A percentile compares a stretch with the other conserved stretches of the same genome.
phyloP scores from a whole-genome alignment of 768 basidiomycete genomes.

The Leccinum obscurum region DNA sequence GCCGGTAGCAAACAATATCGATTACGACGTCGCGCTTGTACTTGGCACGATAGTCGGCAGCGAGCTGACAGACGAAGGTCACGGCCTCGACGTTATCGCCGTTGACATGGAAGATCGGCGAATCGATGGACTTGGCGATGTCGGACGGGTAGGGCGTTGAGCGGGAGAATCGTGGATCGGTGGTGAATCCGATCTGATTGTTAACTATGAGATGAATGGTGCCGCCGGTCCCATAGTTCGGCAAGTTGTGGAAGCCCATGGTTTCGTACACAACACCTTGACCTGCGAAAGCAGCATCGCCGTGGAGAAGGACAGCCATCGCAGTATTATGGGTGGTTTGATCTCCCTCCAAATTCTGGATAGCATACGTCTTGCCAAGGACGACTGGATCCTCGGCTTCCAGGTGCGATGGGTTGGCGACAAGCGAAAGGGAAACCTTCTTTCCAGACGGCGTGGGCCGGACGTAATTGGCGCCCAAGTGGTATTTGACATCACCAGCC shows the following conservation, averaged over 20 bases:
- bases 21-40: constrained; percentile 99
- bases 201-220: constrained; percentile 98
- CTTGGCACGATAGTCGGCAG: constrained; percentile 96
- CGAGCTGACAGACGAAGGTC: constrained; percentile 97
- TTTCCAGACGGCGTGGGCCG: constrained; percentile 97
- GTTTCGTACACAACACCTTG: constrained; percentile 99
- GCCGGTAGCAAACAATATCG: constrained; percentile 98
- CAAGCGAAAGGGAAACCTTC: constrained; percentile 95
- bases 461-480: constrained; percentile 98
- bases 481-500: constrained; percentile 98
- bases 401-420: constrained; percentile 97
- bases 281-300: constrained; percentile 97
- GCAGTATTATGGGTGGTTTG: constrained; percentile 78
- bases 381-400: constrained; percentile 98
- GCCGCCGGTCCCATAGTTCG: constrained; percentile 95
- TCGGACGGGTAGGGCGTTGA: constrained; percentile 98
- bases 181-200: constrained; percentile 99
- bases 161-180: constrained; percentile 95
- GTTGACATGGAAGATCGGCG: constrained; percentile 99
- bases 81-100: constrained; percentile 98
- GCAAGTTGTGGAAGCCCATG: constrained; percentile 96
- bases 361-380: constrained; percentile 96
- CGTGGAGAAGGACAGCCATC: constrained; percentile 95
- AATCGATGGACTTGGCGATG: constrained; percentile 96
- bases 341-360: constrained; percentile 93